These are phyloP conservation scores for Quercus aquifolioides DNA, from an alignment of 306 rosid species.

Conservation along the genomic window DNA sequence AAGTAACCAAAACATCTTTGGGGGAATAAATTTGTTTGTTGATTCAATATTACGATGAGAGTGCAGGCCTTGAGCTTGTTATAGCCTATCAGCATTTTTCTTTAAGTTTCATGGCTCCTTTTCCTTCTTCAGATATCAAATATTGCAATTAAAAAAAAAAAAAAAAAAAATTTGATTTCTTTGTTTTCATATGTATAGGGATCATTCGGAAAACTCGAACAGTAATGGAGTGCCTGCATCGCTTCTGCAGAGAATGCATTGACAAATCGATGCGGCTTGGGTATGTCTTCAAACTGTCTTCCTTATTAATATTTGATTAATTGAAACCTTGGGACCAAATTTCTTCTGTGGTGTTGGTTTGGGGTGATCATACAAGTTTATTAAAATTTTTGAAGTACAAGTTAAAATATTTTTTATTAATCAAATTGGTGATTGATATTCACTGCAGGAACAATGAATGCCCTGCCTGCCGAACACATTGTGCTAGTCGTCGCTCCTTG, in stretches of 20 bases:
- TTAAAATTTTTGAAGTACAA: neutral
- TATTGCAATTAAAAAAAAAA: neutral
- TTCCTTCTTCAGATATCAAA: neutral
- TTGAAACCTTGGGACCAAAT: neutral
- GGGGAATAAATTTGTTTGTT: neutral
- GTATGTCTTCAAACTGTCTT: constrained; percentile 31
- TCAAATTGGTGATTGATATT: constrained; percentile 3
- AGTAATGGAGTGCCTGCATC: constrained; percentile 89
- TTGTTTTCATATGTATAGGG: constrained; percentile 42
- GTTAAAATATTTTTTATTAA: neutral
- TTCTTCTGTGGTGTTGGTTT: neutral
- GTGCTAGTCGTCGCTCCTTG: constrained; percentile 82
- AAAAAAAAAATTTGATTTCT: neutral
- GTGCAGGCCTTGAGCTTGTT: neutral
- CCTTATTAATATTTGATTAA: neutral
- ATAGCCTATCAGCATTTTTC: neutral
- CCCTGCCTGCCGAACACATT: constrained; percentile 86
- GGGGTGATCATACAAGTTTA: constrained; percentile 4
- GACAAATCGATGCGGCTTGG: constrained; percentile 89
- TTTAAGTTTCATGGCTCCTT: constrained; percentile 5
- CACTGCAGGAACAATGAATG: constrained; percentile 77
- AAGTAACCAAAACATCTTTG: neutral
- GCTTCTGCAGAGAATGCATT: constrained; percentile 88
- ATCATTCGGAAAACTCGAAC: constrained; percentile 79
- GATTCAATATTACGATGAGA: neutral